Conservation (phyloP, 305 asterid genomes). For the Fraxinus greggii region DNA sequence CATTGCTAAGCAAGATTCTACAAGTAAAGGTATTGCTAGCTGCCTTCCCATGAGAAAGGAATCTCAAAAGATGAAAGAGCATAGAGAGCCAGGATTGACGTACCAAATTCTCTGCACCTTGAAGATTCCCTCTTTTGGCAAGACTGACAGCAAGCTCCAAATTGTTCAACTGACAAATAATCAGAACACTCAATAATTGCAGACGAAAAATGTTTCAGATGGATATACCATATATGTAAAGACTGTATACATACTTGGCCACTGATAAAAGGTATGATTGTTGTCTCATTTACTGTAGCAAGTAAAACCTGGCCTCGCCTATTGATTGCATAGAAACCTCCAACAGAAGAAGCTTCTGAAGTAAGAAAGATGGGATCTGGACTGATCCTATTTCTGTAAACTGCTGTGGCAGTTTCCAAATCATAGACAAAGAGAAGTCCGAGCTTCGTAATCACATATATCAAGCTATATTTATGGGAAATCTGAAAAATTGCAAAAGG, state of each 20-base stretch:
- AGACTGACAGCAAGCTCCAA: slow-evolving; percentile 99
- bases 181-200: slow-evolving; percentile 9
- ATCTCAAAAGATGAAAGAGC: slow-evolving; percentile 2
- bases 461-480: slow-evolving; percentile 82
- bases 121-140: slow-evolving; percentile 97
- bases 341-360: slow-evolving; percentile 87
- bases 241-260: slow-evolving; percentile 66
- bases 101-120: slow-evolving; percentile 98
- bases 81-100: slow-evolving; percentile 26
- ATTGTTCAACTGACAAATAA: slow-evolving; percentile 71
- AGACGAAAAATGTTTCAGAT: not conserved
- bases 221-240: slow-evolving; percentile 18
- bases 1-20: slow-evolving; percentile 11
- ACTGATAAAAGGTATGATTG: slow-evolving; percentile 86
- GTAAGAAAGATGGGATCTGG: slow-evolving; percentile 97
- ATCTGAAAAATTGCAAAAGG: slow-evolving; percentile 53
- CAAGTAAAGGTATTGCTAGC: slow-evolving; percentile 8
- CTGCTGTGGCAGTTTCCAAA: slow-evolving; percentile 92
- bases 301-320: slow-evolving; percentile 97
- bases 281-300: slow-evolving; percentile 92
- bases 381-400: slow-evolving; percentile 94
- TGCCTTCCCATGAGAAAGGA: not conserved
- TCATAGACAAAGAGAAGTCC: slow-evolving; percentile 98
- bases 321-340: slow-evolving; percentile 95
- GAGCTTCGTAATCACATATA: slow-evolving; percentile 95